Base-by-base conservation (phyloP, 225 moss, liverwort and hornwort species). In the Bryum argenteum region DNA sequence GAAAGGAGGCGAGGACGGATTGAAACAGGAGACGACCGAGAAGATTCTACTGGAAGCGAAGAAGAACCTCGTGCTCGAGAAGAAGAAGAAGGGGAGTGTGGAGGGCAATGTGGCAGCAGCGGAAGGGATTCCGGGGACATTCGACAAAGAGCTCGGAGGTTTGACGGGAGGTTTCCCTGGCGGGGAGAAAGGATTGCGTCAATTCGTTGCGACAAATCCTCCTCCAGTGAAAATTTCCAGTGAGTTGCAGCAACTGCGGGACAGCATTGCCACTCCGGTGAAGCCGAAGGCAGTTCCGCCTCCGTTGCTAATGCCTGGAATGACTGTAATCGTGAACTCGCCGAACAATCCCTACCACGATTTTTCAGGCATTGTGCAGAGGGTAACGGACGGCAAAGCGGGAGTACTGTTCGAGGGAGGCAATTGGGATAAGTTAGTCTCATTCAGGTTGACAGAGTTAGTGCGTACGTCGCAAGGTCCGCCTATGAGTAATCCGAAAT, bases 321-420 rank as follows among this genome's bases (percentile, higher is more conserved):
- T 94, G 96, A 97, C 84, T 4, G 93, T 97, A 47, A 53, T 90
- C 8, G 94, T 97, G 47, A 86, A 86, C 3, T 80, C 89, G 55
- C 83, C 91, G 2, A 51, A 44, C 10, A 88, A 97, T 69, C 94
- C 94, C 20, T 97, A 89, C 61, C 74, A 92, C 42, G 86, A 89
- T 13, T 97, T 67, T 54, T 86, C 88, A 1, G 96, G 96, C 40
- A 97, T 97, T 72, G 91, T 97, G 73, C 96, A 97, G 73, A 89
- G 96, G 82, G 88, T 97, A 11, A 92, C 96, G 0, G 96, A 97
- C 65, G 96, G 94, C 10, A 85, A 66, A 72, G 96, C 81, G 11
- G 96, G 93, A 14, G 96, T 97, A 23, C 75, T 97, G 6, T 97
- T 97, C 74, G 96, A 97, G 79, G 96, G 96, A 40, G 96, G 96